These are phyloP conservation scores for Aspergillus versicolor DNA, from an alignment of 2,329 filamentous ascomycete genomes.

Conservation along the genomic window DNA sequence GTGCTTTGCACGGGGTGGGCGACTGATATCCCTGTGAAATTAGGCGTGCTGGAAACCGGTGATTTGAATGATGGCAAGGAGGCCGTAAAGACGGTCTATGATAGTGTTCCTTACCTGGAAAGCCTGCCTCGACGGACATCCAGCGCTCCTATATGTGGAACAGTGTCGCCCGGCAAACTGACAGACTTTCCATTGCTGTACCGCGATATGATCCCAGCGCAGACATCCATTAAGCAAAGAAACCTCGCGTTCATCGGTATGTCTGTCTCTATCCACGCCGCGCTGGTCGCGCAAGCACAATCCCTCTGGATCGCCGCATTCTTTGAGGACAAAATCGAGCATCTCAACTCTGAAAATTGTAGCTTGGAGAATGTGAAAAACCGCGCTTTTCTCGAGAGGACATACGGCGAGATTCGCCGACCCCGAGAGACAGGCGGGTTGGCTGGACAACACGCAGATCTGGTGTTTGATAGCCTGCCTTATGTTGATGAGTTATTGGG, in stretches of 20 bases:
- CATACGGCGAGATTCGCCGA: background rate
- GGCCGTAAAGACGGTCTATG: background rate
- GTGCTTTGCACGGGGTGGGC: background rate
- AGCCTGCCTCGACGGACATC: background rate
- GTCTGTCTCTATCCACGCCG: background rate
- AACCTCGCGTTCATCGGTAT: conserved; percentile 10
- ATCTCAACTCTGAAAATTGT: background rate
- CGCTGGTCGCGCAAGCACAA: conserved; percentile 5
- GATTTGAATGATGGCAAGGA: background rate
- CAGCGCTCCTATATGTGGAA: background rate
- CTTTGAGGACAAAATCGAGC: background rate
- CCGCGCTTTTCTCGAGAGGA: background rate
- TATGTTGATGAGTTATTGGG: conserved; percentile 64
- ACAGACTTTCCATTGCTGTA: background rate
- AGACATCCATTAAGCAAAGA: background rate
- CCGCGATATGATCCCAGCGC: conserved; percentile 1
- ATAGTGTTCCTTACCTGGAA: background rate
- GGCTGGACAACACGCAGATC: background rate
- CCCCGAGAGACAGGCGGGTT: background rate
- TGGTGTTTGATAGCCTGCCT: conserved; percentile 65
- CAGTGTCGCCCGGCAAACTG: background rate
- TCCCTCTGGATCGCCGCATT: conserved; percentile 9
- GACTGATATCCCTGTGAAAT: background rate
- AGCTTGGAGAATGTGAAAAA: background rate
- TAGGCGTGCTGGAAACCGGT: background rate